A percentile compares a stretch with the other conserved stretches of the same genome.
Conservation (phyloP, 2,329 filamentous ascomycete species). For the Verticillium klebahnii region DNA sequence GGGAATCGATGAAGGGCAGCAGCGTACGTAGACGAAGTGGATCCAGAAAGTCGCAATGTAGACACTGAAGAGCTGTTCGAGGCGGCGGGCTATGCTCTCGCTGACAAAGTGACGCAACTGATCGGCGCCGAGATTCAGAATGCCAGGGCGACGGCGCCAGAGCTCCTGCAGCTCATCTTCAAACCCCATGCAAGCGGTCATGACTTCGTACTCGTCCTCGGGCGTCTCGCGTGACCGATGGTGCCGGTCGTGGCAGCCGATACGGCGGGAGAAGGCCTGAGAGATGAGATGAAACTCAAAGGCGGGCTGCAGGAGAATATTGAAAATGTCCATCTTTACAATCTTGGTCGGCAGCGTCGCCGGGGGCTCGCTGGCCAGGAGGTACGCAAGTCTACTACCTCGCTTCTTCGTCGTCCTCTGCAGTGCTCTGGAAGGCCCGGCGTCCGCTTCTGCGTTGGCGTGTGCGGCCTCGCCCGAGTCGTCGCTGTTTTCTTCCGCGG, state of each 20-base stretch:
- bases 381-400: background rate
- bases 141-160: background rate
- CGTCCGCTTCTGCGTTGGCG: no score
- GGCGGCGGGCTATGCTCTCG: background rate
- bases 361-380: background rate
- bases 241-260: background rate
- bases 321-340: conserved; percentile 1
- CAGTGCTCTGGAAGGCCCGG: background rate
- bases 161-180: background rate
- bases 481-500: background rate
- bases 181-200: background rate
- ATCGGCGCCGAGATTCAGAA: background rate
- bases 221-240: conserved; percentile 1
- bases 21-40: background rate
- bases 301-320: background rate
- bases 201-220: conserved; percentile 1
- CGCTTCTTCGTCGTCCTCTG: background rate
- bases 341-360: background rate
- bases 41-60: conserved; percentile 1
- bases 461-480: no score
- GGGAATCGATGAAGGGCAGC: no score
- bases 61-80: background rate
- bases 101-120: background rate
- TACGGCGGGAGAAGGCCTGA: background rate
- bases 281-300: background rate